Base-by-base conservation (phyloP, 2,329 filamentous ascomycete genomes). In the Fusarium sp. region DNA sequence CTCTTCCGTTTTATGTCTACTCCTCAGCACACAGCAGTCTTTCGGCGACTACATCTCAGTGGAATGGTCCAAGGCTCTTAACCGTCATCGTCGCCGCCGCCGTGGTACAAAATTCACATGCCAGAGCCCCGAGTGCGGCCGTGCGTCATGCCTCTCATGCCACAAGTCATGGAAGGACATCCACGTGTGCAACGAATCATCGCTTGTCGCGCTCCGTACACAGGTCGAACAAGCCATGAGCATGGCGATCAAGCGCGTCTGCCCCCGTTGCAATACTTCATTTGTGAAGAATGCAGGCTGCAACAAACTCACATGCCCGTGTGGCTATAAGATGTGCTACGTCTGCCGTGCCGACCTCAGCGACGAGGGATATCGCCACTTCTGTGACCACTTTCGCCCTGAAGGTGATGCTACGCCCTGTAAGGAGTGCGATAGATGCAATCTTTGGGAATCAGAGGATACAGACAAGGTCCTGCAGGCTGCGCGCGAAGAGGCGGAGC, bases 281-380 rank as follows among this genome's bases (percentile, higher is more conserved):
- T 98, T 98, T 78, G 93, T 99, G 81, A 98, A 98, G 80, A 91
- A 90, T 9, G 90, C 91, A 27, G 96, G 96, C 75, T 99, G 96
- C 86, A 99, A 99, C 84, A 98, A 98, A 82, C 86, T 99, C 42
- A 95, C 93, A 8, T 98, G 96, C 78, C 90, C 94, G 18, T 99
- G 96, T 80, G 96, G 96, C 11, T 98, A 98, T 81, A 92, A 92
- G 73, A 98, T 98, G 95, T 99, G 96, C 79, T 99, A 99, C 77
- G 89, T 98, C 48, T 99, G 96, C 80, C 92, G 96, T 42, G 91
- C 91, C 72, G 90, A 93, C 74, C 88, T 91, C 48, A 83, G 85
- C 59, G 83, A 87, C 51, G 91, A 94, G 78, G 94, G 95, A 1
- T 98, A 99, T 79, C 86, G 89, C 41, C 96, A 99, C 80, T 99